Conservation (phyloP, 768 basidiomycete genomes). For the Multifurca ochricompacta region DNA sequence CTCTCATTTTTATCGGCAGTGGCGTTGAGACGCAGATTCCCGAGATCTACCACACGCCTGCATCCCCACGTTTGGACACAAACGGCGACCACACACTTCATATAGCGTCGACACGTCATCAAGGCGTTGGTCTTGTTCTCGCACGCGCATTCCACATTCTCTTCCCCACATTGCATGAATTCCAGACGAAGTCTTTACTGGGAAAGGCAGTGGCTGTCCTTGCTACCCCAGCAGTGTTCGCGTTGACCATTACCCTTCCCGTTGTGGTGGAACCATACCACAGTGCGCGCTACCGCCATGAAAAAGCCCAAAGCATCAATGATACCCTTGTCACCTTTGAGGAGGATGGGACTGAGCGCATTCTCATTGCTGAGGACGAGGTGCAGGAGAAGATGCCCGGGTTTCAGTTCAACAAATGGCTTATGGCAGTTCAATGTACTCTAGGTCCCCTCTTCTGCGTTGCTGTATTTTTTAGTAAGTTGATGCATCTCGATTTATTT, state of each 20-base stretch:
- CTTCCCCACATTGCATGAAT: constrained; percentile 79
- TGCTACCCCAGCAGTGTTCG: constrained; percentile 80
- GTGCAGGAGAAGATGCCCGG: constrained; percentile 63
- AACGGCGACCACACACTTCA: constrained; percentile 40
- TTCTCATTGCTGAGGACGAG: constrained; percentile 67
- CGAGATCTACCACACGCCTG: constrained; percentile 49
- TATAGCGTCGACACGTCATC: constrained; percentile 36
- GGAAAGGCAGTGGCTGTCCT: constrained; percentile 70
- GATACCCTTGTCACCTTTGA: constrained; percentile 59
- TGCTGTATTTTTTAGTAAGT: constrained; percentile 69
- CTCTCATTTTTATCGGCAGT: constrained; percentile 19
- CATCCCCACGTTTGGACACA: constrained; percentile 38
- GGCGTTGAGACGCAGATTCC: constrained; percentile 29
- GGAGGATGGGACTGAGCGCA: constrained; percentile 63
- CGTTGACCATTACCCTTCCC: constrained; percentile 81
- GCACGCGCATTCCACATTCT: constrained; percentile 49
- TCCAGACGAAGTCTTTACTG: constrained; percentile 58
- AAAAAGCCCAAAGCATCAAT: constrained; percentile 36
- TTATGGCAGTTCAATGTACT: constrained; percentile 78
- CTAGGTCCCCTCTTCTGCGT: constrained; percentile 76
- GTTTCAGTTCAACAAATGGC: constrained; percentile 65
- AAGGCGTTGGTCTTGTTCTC: constrained; percentile 31
- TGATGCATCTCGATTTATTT: not conserved
- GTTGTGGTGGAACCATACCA: constrained; percentile 69
- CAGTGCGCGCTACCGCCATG: constrained; percentile 26